Conservation (phyloP, 495 filamentous ascomycete species). For the Mytilinidion resinicola region DNA sequence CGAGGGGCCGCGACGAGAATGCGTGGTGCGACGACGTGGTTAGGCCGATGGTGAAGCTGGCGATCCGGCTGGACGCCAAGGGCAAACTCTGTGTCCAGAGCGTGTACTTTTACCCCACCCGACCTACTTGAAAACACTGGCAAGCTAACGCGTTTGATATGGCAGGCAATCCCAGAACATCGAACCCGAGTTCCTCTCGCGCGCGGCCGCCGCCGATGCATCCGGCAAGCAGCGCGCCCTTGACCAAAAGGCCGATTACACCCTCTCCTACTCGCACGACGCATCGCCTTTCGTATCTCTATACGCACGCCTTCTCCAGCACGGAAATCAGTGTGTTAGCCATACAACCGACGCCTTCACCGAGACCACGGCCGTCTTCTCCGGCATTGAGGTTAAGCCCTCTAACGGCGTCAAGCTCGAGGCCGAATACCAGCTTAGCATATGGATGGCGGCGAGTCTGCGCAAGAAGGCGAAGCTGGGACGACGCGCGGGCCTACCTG, state of each 20-base stretch:
- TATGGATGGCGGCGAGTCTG: slow-evolving; percentile 1
- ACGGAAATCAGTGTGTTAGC: background rate
- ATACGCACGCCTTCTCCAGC: background rate
- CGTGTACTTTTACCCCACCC: slow-evolving; percentile 6
- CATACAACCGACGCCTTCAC: background rate
- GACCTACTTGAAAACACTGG: background rate
- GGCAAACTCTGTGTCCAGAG: slow-evolving; percentile 1
- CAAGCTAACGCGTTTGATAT: background rate
- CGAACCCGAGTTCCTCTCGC: slow-evolving; percentile 1
- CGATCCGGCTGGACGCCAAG: background rate
- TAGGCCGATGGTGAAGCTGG: background rate
- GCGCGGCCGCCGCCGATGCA: too few species aligned
- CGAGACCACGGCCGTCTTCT: background rate
- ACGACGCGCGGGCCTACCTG: background rate
- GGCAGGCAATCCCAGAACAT: slow-evolving; percentile 6
- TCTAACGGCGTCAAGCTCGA: background rate
- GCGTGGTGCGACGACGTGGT: slow-evolving; percentile 8
- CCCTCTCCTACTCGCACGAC: slow-evolving; percentile 3
- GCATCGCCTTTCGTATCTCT: background rate
- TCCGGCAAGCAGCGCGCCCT: too few species aligned
- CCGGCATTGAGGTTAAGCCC: background rate
- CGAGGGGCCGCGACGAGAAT: slow-evolving; percentile 3
- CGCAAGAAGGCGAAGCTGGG: slow-evolving; percentile 1
- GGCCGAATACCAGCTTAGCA: slow-evolving; percentile 6
- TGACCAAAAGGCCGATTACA: slow-evolving; percentile 3